Conservation (phyloP, 371 early-diverging fungal genomes). For the Cokeromyces recurvatus region DNA sequence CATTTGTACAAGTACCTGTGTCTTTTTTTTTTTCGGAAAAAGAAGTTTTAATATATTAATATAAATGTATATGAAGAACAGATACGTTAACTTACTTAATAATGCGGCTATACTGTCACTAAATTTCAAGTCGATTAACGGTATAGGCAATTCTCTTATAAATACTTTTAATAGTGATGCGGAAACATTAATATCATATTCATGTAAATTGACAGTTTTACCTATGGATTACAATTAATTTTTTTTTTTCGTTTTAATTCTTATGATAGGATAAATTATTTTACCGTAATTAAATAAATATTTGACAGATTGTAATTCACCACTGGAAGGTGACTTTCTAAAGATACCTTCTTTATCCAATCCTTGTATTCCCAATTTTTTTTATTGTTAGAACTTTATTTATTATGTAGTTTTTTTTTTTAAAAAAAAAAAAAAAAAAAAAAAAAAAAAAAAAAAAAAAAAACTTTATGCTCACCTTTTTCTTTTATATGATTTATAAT, state of each 20-base stretch:
- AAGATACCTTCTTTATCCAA: slow-evolving; percentile 86
- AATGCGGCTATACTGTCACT: slow-evolving; percentile 30
- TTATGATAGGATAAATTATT: too few relatives aligned
- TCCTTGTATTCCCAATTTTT: slow-evolving; percentile 49
- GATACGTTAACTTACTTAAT: too few relatives aligned
- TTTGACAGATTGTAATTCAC: slow-evolving; percentile 54
- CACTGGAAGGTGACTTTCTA: slow-evolving; percentile 73
- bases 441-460: background rate
- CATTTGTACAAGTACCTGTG: slow-evolving; percentile 16
- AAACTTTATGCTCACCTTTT: slow-evolving; percentile 13
- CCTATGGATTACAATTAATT: too few relatives aligned
- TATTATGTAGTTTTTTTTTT: too few relatives aligned
- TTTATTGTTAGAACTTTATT: background rate
- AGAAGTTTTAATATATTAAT: background rate
- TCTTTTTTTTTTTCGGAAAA: slow-evolving; percentile 2
- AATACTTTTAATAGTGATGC: slow-evolving; percentile 85
- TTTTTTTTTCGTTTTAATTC: too few relatives aligned
- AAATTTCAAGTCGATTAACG: slow-evolving; percentile 58
- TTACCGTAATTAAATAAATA: slow-evolving; percentile 63
- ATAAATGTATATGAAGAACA: too few relatives aligned
- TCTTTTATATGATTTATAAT: slow-evolving; percentile 26
- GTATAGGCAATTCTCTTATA: slow-evolving; percentile 75
- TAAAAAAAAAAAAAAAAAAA: too few relatives aligned
- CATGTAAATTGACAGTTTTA: slow-evolving; percentile 46
- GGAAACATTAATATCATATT: slow-evolving; percentile 76